These are phyloP conservation scores for Aspergillus sp. DNA, from an alignment of 2,329 filamentous ascomycete genomes.

Conservation along the genomic window DNA sequence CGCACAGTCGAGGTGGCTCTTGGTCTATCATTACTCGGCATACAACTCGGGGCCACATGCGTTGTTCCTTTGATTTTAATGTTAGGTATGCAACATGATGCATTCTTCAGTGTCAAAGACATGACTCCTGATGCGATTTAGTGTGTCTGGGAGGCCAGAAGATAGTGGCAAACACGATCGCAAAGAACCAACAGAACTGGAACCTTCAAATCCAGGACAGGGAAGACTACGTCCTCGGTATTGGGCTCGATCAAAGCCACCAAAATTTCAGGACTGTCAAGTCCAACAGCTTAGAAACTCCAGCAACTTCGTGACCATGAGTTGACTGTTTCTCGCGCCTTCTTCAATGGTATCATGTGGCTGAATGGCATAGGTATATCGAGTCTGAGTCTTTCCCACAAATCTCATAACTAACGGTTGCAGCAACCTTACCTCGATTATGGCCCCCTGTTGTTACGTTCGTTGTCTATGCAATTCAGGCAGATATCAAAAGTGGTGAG, in stretches of 20 bases:
- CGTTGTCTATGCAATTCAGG: background rate
- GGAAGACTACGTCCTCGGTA: background rate
- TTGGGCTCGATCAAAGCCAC: background rate
- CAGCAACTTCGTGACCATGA: background rate
- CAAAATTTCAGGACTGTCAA: background rate
- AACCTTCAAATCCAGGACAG: background rate
- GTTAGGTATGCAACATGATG: background rate
- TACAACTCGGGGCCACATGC: background rate
- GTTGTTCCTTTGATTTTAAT: background rate
- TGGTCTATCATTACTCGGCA: background rate
- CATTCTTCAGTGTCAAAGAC: background rate
- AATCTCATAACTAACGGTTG: background rate
- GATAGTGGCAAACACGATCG: background rate
- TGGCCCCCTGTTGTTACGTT: background rate
- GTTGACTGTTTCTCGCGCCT: background rate
- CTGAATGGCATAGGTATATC: background rate
- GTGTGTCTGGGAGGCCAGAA: background rate
- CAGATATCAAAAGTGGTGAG: background rate
- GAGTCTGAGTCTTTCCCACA: background rate
- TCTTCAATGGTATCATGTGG: background rate
- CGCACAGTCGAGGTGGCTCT: background rate
- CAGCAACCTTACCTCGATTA: constrained; percentile 1
- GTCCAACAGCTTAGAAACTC: background rate
- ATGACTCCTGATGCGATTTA: background rate
- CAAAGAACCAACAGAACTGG: background rate